Base-by-base conservation (phyloP, 768 basidiomycete genomes). In the Pleurotus tuber-regium region DNA sequence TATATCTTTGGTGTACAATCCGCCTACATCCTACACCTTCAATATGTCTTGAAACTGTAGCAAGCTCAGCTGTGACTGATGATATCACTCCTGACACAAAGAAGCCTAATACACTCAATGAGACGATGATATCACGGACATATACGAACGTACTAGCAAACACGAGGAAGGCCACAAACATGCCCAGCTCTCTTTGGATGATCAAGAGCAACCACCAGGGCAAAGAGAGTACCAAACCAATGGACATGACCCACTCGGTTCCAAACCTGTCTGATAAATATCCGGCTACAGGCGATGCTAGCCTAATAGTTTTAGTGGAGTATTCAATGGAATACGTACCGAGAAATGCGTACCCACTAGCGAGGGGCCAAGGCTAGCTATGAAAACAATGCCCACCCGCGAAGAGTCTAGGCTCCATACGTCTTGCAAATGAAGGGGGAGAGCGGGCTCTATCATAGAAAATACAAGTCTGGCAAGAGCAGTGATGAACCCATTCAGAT, bases 21-120 rank as follows among this genome's bases (percentile, higher is more conserved):
- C 11, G 63, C 84, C 62, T 60, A 82, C 87, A 91, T 25, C 87
- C 88, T 30, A 90, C 73, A 2, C 86, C 86, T 29, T 77, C 76
- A 18, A 84, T 75, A 11, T 59, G 64, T 48, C 77, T 68, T 23
- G 84, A 72, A 1, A 86, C 79, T 7, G 75, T 67, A 9, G 87
- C 86, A 6, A 90, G 69, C 58, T 91, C 89, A 10, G 83, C 74
- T 4, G 77, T 86, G 12, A 88, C 52, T 0, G 86, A 85, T 2
- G 87, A 73, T 23, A 87, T 64, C 0, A 80, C 67, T 0, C 79
- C 83, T 2, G 82, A 77, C 1, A 75, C 67, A 61, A 85, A 87
- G 57, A 89, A 82, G 51, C 70, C 88, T 89, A 31, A 16, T 18
- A 42, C 36, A 43, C 10, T 56, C 8, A 61, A 51, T 25, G 25